A percentile compares a stretch with the other conserved stretches of the same genome.
Evolutionary conservation across 2,329 filamentous ascomycete species (phyloP).

Genomic region (Stachybotrys chartarum): DNA sequence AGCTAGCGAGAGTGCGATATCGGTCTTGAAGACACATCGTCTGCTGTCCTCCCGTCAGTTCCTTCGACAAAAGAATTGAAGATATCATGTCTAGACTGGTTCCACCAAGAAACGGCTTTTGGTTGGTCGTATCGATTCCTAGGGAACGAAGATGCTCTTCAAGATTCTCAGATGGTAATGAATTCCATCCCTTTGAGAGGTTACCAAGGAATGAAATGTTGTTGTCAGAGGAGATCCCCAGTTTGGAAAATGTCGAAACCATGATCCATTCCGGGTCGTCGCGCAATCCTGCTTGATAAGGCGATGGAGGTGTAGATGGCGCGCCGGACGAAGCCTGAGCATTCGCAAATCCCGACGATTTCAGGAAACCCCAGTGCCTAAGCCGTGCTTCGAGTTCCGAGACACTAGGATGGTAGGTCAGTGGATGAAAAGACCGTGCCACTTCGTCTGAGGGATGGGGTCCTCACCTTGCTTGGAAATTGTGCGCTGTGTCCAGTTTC

Average conservation of each 20-base stretch:
- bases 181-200: background rate
- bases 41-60: background rate
- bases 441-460: too few relatives aligned
- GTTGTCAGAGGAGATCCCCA: background rate
- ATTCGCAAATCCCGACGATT: too few relatives aligned
- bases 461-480: too few relatives aligned
- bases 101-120: background rate
- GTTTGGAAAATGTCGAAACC: background rate
- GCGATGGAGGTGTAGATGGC: background rate
- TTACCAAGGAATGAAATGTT: background rate
- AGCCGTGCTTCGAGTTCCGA: too few relatives aligned
- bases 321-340: too few relatives aligned
- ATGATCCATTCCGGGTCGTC: background rate
- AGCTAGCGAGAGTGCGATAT: background rate
- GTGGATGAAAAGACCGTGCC: too few relatives aligned
- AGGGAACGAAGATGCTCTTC: background rate
- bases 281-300: background rate
- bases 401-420: too few relatives aligned
- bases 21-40: background rate
- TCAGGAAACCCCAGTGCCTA: too few relatives aligned
- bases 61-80: background rate
- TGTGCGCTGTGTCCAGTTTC: too few relatives aligned
- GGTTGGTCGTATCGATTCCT: too few relatives aligned
- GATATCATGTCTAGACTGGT: too few relatives aligned
- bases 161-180: background rate